Evolutionary conservation across 1,284 basidiomycete species (phyloP).

Genomic region (Cutaneotrichosporon cavernicola): DNA sequence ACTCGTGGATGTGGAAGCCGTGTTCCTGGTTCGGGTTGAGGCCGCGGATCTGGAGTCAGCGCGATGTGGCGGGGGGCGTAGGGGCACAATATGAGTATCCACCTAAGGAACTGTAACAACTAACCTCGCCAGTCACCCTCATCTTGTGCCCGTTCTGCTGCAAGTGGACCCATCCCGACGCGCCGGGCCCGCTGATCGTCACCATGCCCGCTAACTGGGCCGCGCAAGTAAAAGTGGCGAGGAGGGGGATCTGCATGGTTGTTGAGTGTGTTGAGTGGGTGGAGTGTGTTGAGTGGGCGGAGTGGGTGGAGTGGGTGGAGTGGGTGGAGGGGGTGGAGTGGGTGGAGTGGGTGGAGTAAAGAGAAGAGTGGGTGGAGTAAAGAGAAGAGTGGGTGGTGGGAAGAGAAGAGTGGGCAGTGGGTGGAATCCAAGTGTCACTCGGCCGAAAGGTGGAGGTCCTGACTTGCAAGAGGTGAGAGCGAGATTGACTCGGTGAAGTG

Average conservation of each 20-base stretch:
- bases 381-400: too few species aligned
- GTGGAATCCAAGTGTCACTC: too few species aligned
- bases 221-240: background rate
- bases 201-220: slow-evolving; percentile 1
- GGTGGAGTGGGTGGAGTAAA: too few species aligned
- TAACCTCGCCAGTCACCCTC: slow-evolving; percentile 7
- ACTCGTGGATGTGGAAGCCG: slow-evolving; percentile 27
- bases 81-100: background rate
- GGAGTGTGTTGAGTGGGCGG: background rate
- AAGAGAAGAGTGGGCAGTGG: too few species aligned
- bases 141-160: slow-evolving; percentile 4
- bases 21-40: slow-evolving; percentile 16
- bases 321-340: too few species aligned
- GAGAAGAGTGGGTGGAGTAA: too few species aligned
- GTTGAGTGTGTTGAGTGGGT: background rate
- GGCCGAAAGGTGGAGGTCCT: too few species aligned
- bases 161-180: background rate
- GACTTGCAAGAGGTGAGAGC: too few species aligned
- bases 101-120: too few species aligned
- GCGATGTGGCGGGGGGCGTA: background rate
- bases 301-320: too few species aligned
- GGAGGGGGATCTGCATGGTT: slow-evolving; percentile 3
- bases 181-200: slow-evolving; percentile 1
- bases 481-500: too few species aligned
- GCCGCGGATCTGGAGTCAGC: slow-evolving; percentile 15